Base-by-base conservation (phyloP, 1,284 basidiomycete species). In the Pseudozyma pruni region DNA sequence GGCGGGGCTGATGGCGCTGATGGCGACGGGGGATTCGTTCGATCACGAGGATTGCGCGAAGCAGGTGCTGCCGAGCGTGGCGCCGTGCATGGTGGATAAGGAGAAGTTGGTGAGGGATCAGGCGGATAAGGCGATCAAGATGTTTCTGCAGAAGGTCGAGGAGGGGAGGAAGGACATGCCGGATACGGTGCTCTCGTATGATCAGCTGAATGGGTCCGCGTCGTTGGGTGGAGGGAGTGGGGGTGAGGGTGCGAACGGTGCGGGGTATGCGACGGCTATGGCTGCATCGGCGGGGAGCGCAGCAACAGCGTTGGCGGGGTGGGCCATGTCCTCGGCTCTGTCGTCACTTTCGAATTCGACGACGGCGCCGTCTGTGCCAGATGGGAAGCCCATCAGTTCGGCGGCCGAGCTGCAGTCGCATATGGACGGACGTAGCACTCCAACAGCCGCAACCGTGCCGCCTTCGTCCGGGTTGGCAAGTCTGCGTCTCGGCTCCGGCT, bases 1-100 rank as follows among this genome's bases (percentile, higher is more conserved):
- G 0, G 95, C 95, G 0, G 96, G 93, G 0, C 83, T 98, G 39
- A 94, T 95, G 92, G 92, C 94, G 14, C 89, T 98, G 74, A 95
- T 94, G 90, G 94, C 95, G 1, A 94, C 93, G 0, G 89, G 90
- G 16, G 94, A 97, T 29, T 91, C 90, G 64, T 98, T 93, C 72
- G 93, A 41, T 37, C 63, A 67, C 19, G 73, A 79, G 27, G 76
- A 79, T 29, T 54, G 68, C 22, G 80, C 80, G 0, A 42, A 48
- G 2, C 61, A 70, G 20, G 72, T 79, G 10, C 31, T 82, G 19
- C 80, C 80, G 0, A 73, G 75, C 1, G 58, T 81, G 17, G 49
- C 72, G 3, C 80, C 80, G 1, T 76, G 72, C 46, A 66, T 82
- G 44, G 60, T 82, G 14, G 80, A 82, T 49, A 56, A 64, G 48